Percentiles rank a stretch among this genome's conserved stretches.
Evolutionary conservation across 192 early-diverging fungal genomes (phyloP).

Genomic region (Neocallimastix lanati): DNA sequence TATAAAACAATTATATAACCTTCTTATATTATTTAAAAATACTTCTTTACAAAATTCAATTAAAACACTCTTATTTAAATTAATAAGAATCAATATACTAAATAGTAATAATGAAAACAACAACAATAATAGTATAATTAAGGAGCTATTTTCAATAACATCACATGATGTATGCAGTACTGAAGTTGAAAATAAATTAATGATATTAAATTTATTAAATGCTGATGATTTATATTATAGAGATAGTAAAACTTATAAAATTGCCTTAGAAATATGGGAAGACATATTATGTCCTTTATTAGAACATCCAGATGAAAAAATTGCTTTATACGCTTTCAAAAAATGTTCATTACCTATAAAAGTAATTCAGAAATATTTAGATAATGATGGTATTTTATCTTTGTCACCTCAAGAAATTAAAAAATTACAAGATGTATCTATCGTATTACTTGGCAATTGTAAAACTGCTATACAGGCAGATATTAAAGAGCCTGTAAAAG

Average conservation of each 20-base stretch:
- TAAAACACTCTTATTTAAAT: background rate
- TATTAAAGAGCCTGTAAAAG: background rate
- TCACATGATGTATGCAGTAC: background rate
- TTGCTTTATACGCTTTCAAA: background rate
- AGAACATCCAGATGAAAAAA: background rate
- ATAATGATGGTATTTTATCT: background rate
- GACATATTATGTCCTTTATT: background rate
- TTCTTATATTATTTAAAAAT: background rate
- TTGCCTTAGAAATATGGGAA: background rate
- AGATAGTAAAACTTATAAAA: background rate
- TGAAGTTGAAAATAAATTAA: background rate
- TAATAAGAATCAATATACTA: background rate
- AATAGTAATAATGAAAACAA: too few species aligned
- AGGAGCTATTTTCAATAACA: background rate
- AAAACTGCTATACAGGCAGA: background rate
- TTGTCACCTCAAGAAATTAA: background rate
- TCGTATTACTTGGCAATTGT: background rate
- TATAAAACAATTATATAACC: background rate
- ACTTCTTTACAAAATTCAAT: background rate
- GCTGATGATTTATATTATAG: background rate
- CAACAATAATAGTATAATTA: background rate
- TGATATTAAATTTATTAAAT: background rate
- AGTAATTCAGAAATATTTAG: background rate
- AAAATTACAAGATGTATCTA: background rate
- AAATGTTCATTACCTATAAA: background rate